These are phyloP conservation scores for Ulota crispa DNA, from an alignment of 225 moss, liverwort and hornwort species.

Conservation along the genomic window DNA sequence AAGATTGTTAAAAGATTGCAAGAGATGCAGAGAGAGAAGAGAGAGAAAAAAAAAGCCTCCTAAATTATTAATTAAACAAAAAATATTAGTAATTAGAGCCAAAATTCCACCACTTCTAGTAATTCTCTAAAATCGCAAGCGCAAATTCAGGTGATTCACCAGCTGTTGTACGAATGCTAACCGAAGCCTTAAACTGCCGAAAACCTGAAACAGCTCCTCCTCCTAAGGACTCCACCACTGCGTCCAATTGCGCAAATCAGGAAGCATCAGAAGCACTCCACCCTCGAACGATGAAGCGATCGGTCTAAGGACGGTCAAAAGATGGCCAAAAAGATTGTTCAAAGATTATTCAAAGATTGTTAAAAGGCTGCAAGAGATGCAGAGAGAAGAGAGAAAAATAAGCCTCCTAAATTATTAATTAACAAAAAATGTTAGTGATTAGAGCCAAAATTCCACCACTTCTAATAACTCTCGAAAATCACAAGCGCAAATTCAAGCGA, in stretches of 20 bases:
- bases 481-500: background rate
- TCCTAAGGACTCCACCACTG: background rate
- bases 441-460: background rate
- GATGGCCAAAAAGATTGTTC: too few relatives aligned
- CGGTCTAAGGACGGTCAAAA: background rate
- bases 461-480: background rate
- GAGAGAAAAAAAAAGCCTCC: too few relatives aligned
- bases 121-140: background rate
- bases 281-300: background rate
- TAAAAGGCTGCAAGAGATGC: background rate
- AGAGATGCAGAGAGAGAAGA: too few relatives aligned
- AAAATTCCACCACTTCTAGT: background rate
- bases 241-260: background rate
- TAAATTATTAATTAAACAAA: too few relatives aligned
- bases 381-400: background rate
- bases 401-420: too few relatives aligned
- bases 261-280: background rate
- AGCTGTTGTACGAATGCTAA: background rate
- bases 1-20: too few relatives aligned
- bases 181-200: background rate
- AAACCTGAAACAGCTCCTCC: background rate
- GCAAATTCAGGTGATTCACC: background rate
- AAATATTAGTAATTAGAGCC: background rate
- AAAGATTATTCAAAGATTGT: too few relatives aligned
- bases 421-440: background rate